Evolutionary conservation across 345 rosid species (phyloP).

Genomic region (Brassica carinata): DNA sequence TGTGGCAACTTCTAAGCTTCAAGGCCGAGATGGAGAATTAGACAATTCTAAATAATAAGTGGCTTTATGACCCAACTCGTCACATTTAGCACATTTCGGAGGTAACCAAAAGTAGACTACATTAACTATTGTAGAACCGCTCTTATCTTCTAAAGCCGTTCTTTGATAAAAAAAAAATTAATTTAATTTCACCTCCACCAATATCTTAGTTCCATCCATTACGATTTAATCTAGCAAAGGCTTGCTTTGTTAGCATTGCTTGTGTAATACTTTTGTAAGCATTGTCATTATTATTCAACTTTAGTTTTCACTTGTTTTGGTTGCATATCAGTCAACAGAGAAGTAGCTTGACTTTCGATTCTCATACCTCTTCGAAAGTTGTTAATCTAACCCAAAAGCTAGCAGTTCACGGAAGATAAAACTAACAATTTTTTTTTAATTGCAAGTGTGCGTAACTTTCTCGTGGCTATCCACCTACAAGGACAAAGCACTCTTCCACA

Average conservation of each 20-base stretch:
- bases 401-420: neutral
- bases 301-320: neutral
- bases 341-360: no score
- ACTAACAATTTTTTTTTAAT: neutral
- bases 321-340: no score
- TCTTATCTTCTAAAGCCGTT: neutral
- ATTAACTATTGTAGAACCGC: neutral
- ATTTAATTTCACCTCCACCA: no score
- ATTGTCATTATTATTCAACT: neutral
- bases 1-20: neutral
- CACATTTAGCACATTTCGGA: neutral
- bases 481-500: conserved; percentile 29
- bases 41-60: neutral
- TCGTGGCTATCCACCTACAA: conserved; percentile 35
- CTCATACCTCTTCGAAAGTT: no score
- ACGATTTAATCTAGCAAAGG: neutral
- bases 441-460: conserved; percentile 20
- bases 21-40: neutral
- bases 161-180: neutral
- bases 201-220: no score
- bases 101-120: neutral
- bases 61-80: no score
- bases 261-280: neutral
- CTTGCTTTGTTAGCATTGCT: neutral
- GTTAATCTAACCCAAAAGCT: no score